Evolutionary conservation across 225 moss, liverwort and hornwort species (phyloP).

Genomic region (Physcomitrium patens): DNA sequence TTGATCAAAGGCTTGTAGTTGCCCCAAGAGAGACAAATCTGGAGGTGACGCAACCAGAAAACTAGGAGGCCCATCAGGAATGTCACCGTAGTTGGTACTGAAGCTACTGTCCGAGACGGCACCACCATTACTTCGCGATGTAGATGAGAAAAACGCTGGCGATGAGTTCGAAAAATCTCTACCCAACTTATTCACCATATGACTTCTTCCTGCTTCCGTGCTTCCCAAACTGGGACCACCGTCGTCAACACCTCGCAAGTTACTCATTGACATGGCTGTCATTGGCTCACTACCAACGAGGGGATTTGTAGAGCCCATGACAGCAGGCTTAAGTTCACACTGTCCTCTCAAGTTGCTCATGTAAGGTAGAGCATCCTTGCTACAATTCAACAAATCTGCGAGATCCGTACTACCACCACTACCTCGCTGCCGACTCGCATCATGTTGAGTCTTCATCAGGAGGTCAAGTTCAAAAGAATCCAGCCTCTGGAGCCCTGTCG

Average conservation of each 20-base stretch:
- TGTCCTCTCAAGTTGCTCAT: conserved; percentile 42
- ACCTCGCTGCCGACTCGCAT: conserved; percentile 52
- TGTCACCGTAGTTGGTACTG: conserved; percentile 44
- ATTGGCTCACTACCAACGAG: conserved; percentile 37
- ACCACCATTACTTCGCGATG: conserved; percentile 41
- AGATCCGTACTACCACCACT: conserved; percentile 40
- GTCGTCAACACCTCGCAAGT: conserved; percentile 46
- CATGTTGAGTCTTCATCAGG: conserved; percentile 86
- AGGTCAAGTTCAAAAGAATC: conserved; percentile 77
- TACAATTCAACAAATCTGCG: conserved; percentile 39
- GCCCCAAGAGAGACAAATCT: conserved; percentile 59
- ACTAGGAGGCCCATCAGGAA: conserved; percentile 38
- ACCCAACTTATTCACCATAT: conserved; percentile 46
- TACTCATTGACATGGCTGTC: conserved; percentile 61
- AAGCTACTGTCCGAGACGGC: conserved; percentile 51
- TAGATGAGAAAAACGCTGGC: conserved; percentile 48
- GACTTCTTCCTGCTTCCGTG: conserved; percentile 38
- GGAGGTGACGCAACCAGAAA: conserved; percentile 46
- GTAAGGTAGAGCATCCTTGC: conserved; percentile 42
- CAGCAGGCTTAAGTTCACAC: conserved; percentile 50
- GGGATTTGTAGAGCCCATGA: conserved; percentile 22
- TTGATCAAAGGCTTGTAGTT: conserved; percentile 59
- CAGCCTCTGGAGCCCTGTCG: conserved; percentile 75
- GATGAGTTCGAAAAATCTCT: conserved; percentile 38
- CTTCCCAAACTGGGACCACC: conserved; percentile 34